Evolutionary conservation across 2,329 filamentous ascomycete genomes (phyloP).

Genomic region (Fusarium hostae): DNA sequence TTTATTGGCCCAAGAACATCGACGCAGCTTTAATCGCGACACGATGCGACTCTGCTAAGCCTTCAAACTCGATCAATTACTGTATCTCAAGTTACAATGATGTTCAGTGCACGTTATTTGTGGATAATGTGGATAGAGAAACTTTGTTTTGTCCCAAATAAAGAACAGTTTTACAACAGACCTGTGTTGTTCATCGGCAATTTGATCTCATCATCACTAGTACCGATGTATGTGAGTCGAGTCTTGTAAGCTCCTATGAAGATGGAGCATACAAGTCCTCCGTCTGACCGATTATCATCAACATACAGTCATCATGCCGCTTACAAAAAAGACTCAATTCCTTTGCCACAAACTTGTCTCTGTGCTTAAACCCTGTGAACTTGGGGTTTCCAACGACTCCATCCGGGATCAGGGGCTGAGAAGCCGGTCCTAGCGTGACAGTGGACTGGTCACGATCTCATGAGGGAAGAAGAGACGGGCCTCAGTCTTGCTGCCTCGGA

Average conservation of each 20-base stretch:
- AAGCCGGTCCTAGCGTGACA: conserved; percentile 20
- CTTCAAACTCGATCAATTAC: conserved; percentile 17
- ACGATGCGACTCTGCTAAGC: conserved; percentile 21
- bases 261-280: not conserved
- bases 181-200: not conserved
- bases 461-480: not conserved
- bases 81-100: not conserved
- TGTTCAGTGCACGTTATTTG: conserved; percentile 18
- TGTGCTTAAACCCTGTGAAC: conserved; percentile 1
- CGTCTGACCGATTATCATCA: not conserved
- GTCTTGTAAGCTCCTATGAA: not conserved
- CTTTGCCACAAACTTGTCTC: not conserved
- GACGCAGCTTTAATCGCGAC: conserved; percentile 13
- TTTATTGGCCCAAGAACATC: conserved; percentile 14
- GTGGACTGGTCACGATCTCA: conserved; percentile 5
- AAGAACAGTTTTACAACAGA: not conserved
- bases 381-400: conserved; percentile 17
- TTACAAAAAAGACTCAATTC: not conserved
- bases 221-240: not conserved
- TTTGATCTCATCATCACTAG: not conserved
- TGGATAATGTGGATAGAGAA: conserved; percentile 11
- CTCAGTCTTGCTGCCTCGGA: not conserved
- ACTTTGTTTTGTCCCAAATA: conserved; percentile 28
- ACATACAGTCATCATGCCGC: not conserved
- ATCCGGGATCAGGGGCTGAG: conserved; percentile 23